Evolutionary conservation across 2,329 filamentous ascomycete species (phyloP).

Genomic region (Pezicula carpinea): DNA sequence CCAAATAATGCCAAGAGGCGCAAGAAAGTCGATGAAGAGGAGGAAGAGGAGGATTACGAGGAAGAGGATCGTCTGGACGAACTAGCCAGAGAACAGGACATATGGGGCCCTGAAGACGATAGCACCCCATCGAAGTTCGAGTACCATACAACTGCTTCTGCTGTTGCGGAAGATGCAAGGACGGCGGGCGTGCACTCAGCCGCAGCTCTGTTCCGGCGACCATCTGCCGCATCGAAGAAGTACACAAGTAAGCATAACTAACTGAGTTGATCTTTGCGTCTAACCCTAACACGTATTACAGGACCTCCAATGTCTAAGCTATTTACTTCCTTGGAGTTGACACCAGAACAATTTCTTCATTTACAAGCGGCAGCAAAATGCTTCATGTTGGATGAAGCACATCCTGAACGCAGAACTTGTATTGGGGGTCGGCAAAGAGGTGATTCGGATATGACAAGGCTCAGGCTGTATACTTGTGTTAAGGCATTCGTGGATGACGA

Average conservation of each 20-base stretch:
- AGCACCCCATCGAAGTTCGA: background rate
- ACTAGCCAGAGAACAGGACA: slow-evolving; percentile 20
- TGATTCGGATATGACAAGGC: slow-evolving; percentile 23
- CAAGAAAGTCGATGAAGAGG: slow-evolving; percentile 6
- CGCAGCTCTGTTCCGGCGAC: slow-evolving; percentile 23
- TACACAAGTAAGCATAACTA: slow-evolving; percentile 21
- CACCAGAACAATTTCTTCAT: slow-evolving; percentile 22
- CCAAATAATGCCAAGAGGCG: background rate
- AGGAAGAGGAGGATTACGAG: slow-evolving; percentile 4
- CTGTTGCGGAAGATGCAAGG: slow-evolving; percentile 17
- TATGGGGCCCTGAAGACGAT: slow-evolving; percentile 24
- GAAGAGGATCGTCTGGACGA: slow-evolving; percentile 8
- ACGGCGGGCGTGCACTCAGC: slow-evolving; percentile 24
- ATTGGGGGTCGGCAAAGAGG: slow-evolving; percentile 20
- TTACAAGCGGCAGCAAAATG: slow-evolving; percentile 26
- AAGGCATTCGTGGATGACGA: slow-evolving; percentile 25
- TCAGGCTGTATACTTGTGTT: slow-evolving; percentile 24
- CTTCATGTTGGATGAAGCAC: slow-evolving; percentile 27
- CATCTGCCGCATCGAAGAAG: slow-evolving; percentile 24
- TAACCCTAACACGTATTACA: slow-evolving; percentile 8
- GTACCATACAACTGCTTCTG: slow-evolving; percentile 8
- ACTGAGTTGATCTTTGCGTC: background rate
- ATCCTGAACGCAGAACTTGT: slow-evolving; percentile 24
- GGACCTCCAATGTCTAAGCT: slow-evolving; percentile 26
- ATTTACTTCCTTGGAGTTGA: slow-evolving; percentile 23